Base-by-base conservation (phyloP, 129 eudicot genomes). In the Glebionis coronaria region DNA sequence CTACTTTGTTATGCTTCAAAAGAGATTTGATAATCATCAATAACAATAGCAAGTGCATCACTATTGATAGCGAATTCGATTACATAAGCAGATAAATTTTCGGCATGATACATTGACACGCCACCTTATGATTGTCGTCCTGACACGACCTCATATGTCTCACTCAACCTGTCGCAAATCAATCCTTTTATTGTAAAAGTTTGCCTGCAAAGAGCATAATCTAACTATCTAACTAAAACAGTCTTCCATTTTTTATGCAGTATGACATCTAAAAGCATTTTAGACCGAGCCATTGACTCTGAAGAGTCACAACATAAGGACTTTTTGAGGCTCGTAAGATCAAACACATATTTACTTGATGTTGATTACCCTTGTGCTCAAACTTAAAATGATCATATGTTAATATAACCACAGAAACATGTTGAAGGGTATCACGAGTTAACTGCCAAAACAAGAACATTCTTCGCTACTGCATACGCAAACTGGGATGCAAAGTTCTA, bases 401-500 rank as follows among this genome's bases (percentile, higher is more conserved):
- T 44, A 23, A 44, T 23, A 35, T 68, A 16, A 27, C 67, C 3
- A n/a, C 65, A 87, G 95, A 81, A 79, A 28, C 95, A 87, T 63
- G 80, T 87, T 44, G 95, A 87, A 79, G 95, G 95, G 57, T 87
- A 87, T 75, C 95, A 81, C 51, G 95, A 82, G 54, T 58, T 87
- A 79, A 78, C 90, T 12, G 87, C 90, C 54, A 87, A 87, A 81
- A 87, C 95, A 54, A 81, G 82, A 74, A 71, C 79, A 35, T 87
- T 79, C 73, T 79, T 87, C n/a, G 67, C 85, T 10, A 72, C 87
- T 13, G 95, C 95, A 70, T 82, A 73, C n/a, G 78, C 84, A 5
- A 77, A 65, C 6, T 87, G 95, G 95, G 95, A 87, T 77, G 95
- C 95, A 18, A 85, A 87, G 16, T 87, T 79, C 47, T 87, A 87